These are phyloP conservation scores for Paracorniculantispora psalliotae DNA, from an alignment of 2,329 filamentous ascomycete species.

Conservation along the genomic window DNA sequence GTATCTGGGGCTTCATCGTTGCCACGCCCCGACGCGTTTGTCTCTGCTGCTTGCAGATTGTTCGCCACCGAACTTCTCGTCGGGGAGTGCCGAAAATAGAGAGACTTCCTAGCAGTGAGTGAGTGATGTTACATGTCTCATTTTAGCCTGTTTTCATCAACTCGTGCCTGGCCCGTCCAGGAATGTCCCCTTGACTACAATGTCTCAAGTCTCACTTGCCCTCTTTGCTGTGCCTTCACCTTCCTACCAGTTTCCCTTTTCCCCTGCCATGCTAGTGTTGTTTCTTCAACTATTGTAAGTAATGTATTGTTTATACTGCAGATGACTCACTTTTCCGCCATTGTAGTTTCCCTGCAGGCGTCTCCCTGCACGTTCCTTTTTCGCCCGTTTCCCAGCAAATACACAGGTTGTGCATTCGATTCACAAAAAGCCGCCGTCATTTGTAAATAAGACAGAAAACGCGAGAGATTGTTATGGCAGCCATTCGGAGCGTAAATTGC, in stretches of 20 bases:
- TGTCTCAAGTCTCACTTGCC: slow-evolving; percentile 7
- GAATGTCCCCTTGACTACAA: slow-evolving; percentile 3
- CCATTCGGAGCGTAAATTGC: no score
- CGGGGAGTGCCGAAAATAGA: slow-evolving; percentile 1
- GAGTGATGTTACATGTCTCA: neutral
- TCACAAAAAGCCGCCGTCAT: no score
- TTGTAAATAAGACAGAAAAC: no score
- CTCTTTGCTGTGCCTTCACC: neutral
- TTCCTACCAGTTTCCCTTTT: neutral
- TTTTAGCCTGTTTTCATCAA: neutral
- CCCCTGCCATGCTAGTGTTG: no score
- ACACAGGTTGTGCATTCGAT: no score
- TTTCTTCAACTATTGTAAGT: neutral
- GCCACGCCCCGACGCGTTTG: neutral
- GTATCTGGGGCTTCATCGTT: no score
- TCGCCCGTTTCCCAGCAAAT: no score
- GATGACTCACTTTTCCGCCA: no score
- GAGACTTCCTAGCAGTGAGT: neutral
- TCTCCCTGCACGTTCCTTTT: no score
- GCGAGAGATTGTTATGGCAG: no score
- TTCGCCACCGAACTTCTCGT: neutral
- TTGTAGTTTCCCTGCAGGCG: no score
- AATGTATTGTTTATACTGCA: neutral
- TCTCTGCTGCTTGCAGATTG: neutral
- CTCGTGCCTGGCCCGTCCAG: neutral